Percentiles rank a stretch among this genome's conserved stretches.
Evolutionary conservation across 108 stramenopile species (phyloP).

Genomic region (Discostella pseudostelligera): DNA sequence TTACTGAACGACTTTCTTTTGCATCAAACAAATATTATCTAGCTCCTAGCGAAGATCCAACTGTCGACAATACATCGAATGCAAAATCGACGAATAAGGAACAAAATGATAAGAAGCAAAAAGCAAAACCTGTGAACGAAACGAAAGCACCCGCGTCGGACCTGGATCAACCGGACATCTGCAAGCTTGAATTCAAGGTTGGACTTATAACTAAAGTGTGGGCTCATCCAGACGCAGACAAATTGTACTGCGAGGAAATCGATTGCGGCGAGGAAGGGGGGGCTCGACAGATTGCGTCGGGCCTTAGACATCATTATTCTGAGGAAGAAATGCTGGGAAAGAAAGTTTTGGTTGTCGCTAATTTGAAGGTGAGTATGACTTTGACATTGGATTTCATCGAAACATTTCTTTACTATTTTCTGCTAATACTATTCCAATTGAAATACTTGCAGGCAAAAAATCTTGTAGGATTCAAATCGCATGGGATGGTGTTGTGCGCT

Average conservation of each 20-base stretch:
- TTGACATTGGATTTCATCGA: not conserved
- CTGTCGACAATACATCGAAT: slow-evolving; percentile 2
- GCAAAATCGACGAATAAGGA: not conserved
- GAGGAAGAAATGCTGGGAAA: slow-evolving; percentile 90
- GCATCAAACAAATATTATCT: not conserved
- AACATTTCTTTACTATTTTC: not conserved
- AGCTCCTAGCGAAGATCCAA: slow-evolving; percentile 41
- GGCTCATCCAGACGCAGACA: slow-evolving; percentile 95
- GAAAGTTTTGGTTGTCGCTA: slow-evolving; percentile 91
- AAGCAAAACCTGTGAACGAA: slow-evolving; percentile 23
- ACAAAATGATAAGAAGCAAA: slow-evolving; percentile 37
- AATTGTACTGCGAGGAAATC: slow-evolving; percentile 97
- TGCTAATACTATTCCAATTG: not conserved
- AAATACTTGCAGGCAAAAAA: slow-evolving; percentile 69
- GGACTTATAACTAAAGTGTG: slow-evolving; percentile 91
- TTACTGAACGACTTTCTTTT: too few species aligned
- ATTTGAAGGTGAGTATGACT: slow-evolving; percentile 74
- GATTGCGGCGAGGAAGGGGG: slow-evolving; percentile 88
- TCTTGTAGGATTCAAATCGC: slow-evolving; percentile 90
- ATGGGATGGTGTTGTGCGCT: slow-evolving; percentile 99
- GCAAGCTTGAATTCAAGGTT: slow-evolving; percentile 89
- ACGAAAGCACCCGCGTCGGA: slow-evolving; percentile 23
- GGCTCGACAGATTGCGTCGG: slow-evolving; percentile 89
- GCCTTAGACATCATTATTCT: slow-evolving; percentile 85
- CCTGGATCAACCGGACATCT: slow-evolving; percentile 73